Conservation (phyloP, 768 basidiomycete species). For the Agaricus sinodeliciosus region DNA sequence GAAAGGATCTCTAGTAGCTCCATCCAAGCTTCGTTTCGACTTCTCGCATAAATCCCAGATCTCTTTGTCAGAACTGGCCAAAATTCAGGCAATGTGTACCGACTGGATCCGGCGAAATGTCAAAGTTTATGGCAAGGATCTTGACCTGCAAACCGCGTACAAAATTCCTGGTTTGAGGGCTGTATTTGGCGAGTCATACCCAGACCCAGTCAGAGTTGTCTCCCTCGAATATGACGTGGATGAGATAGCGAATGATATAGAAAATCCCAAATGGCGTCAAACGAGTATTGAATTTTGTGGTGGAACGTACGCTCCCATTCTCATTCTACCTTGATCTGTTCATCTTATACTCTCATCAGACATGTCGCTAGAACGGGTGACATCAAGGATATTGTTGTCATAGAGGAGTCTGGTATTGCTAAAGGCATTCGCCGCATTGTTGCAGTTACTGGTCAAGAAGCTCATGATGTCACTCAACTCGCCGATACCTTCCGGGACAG, state of each 20-base stretch:
- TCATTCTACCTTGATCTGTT: not conserved
- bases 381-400: slow-evolving; percentile 94
- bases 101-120: slow-evolving; percentile 92
- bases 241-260: slow-evolving; percentile 78
- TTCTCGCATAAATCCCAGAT: slow-evolving; percentile 95
- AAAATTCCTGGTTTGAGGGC: slow-evolving; percentile 92
- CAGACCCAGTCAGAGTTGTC: slow-evolving; percentile 95
- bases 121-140: slow-evolving; percentile 81
- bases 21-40: slow-evolving; percentile 94
- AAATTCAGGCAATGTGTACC: slow-evolving; percentile 78
- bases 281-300: slow-evolving; percentile 98
- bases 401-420: slow-evolving; percentile 94
- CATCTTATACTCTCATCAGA: slow-evolving; percentile 27
- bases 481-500: slow-evolving; percentile 57
- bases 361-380: slow-evolving; percentile 96
- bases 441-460: slow-evolving; percentile 93
- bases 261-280: slow-evolving; percentile 83
- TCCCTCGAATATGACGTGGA: slow-evolving; percentile 84
- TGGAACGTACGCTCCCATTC: slow-evolving; percentile 68
- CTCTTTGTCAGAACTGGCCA: slow-evolving; percentile 62
- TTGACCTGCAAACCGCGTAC: slow-evolving; percentile 69
- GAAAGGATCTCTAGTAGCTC: slow-evolving; percentile 95
- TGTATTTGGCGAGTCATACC: slow-evolving; percentile 97
- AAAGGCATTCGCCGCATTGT: slow-evolving; percentile 95
- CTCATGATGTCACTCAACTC: slow-evolving; percentile 67